Evolutionary conservation across 2,329 filamentous ascomycete species (phyloP), one percentile per base, ranked within the genome.

Genomic region (Pseudogymnoascus sp.): DNA sequence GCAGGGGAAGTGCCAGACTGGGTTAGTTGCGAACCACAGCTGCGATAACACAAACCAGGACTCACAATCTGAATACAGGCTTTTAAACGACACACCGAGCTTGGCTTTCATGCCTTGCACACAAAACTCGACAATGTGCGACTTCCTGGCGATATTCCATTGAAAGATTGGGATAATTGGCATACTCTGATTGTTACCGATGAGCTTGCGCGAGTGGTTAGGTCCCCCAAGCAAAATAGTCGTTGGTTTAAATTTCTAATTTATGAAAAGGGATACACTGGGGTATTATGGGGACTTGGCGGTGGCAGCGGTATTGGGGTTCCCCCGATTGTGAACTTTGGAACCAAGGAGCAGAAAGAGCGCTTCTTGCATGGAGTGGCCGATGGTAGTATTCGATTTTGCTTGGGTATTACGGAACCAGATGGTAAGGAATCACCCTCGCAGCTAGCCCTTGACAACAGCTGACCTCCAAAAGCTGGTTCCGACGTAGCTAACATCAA

Each of bases 321-420:
- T 26, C 86, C 86, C 4, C 86, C 86, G 0, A 76, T 89, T 52
- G 78, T 86, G n/a, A 78, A 82, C 59, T 83, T 84, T 67, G 86
- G 86, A 1, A 87, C 79, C 0, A 73, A 78, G 33, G 79, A 79
- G 69, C 85, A 88, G 73, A 84, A 84, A 70, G 72, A 69, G 16
- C 77, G 77, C 45, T 89, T 83, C 79, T 74, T 88, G 10, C 83
- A 83, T 0, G 80, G 78, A 0, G 75, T 88, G 33, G 84, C 85
- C 45, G 78, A 73, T 6, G 83, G 84, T 65, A 78, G 83, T 62
- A 82, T 83, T 5, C 79, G 80, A 61, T 87, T 88, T 68, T 87
- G 83, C 68, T 73, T 88, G 10, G 85, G 83, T 1, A 83, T 88
- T 63, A 88, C 86, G 2, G 86, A 89, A 70, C 85, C 86, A 0